Conservation (phyloP, 148 eudicot species). For the Suaeda aralocaspica region DNA sequence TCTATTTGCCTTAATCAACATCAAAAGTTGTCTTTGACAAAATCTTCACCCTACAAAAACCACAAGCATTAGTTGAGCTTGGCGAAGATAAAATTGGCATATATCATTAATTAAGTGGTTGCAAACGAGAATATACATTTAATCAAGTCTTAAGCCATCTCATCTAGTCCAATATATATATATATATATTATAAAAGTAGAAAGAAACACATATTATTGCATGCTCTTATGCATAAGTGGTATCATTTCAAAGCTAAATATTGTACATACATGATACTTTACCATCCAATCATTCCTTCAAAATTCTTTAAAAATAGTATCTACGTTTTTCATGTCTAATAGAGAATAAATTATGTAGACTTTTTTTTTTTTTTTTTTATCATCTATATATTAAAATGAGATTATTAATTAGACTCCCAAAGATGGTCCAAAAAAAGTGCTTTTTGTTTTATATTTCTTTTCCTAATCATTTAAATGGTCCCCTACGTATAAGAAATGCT, state of each 20-base stretch:
- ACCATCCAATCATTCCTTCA: constrained; percentile 14
- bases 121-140: too few relatives aligned
- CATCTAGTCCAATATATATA: too few relatives aligned
- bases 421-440: constrained; percentile 15
- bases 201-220: neutral
- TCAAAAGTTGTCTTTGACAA: too few relatives aligned
- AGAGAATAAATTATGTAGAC: neutral
- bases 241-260: neutral
- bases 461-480: constrained; percentile 22
- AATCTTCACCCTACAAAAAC: too few relatives aligned
- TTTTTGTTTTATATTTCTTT: constrained; percentile 7
- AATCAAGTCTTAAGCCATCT: too few relatives aligned
- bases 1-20: too few relatives aligned
- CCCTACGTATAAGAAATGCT: constrained; percentile 8
- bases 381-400: neutral
- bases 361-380: neutral
- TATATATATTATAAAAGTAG: too few relatives aligned
- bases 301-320: neutral
- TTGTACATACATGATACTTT: neutral
- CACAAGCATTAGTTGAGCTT: too few relatives aligned
- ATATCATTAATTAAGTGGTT: too few relatives aligned
- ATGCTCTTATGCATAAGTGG: neutral
- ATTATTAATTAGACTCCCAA: neutral
- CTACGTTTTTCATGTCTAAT: neutral
- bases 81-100: too few relatives aligned